These are phyloP conservation scores for Artemisia annua DNA, from an alignment of 129 eudicot species.

Conservation along the genomic window DNA sequence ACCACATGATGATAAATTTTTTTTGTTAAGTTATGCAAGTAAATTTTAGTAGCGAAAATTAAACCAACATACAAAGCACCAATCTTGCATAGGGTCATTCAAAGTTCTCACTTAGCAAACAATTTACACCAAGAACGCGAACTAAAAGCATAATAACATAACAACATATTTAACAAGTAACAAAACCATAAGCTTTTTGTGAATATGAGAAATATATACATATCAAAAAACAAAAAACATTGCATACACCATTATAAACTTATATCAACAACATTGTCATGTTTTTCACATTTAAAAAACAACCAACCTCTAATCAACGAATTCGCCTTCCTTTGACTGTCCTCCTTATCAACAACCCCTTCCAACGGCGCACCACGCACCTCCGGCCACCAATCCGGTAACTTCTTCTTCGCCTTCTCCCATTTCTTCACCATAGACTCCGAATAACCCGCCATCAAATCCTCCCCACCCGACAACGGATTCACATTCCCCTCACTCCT, in stretches of 20 bases:
- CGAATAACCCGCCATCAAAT: slow-evolving; percentile 15
- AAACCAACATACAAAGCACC: too few relatives aligned
- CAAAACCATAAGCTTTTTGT: too few relatives aligned
- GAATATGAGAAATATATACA: not conserved
- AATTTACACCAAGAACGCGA: too few relatives aligned
- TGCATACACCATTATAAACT: slow-evolving; percentile 3
- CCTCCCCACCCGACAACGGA: slow-evolving; percentile 35
- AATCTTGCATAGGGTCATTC: too few relatives aligned
- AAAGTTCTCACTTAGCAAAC: too few relatives aligned
- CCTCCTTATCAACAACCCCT: slow-evolving; percentile 45
- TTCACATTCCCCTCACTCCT: slow-evolving; percentile 19
- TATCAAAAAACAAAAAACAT: not conserved
- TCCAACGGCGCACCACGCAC: slow-evolving; percentile 34
- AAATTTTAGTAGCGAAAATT: too few relatives aligned
- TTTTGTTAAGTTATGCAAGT: too few relatives aligned
- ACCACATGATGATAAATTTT: too few relatives aligned
- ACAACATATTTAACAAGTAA: too few relatives aligned
- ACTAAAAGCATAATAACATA: too few relatives aligned
- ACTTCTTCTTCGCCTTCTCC: slow-evolving; percentile 41
- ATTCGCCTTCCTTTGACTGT: slow-evolving; percentile 65
- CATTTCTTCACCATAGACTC: slow-evolving; percentile 26
- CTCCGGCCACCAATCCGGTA: slow-evolving; percentile 94
- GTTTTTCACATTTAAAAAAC: slow-evolving; percentile 22
- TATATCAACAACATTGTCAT: slow-evolving; percentile 17
- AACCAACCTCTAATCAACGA: slow-evolving; percentile 70